Conservation (phyloP, 163 green algal genomes). For the Chlamydomonas reinhardtii region DNA sequence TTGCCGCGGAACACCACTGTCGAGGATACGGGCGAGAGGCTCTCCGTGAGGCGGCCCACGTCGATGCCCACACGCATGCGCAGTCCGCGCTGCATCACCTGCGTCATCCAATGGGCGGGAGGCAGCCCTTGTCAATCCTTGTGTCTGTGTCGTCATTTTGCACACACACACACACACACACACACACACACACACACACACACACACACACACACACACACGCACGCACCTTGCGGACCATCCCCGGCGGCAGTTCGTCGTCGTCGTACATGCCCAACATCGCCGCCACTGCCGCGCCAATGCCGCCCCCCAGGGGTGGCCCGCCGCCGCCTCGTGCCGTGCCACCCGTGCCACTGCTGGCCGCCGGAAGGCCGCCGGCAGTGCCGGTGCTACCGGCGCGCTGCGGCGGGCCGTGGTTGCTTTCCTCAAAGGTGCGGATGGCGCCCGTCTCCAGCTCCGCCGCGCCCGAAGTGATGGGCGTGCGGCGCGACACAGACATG, state of each 20-base stretch:
- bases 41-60: slow-evolving; percentile 40
- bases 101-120: no score
- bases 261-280: slow-evolving; percentile 41
- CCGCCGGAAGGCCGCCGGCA: neutral
- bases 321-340: neutral
- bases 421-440: no score
- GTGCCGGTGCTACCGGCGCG: no score
- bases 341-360: neutral
- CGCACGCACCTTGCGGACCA: slow-evolving; percentile 7
- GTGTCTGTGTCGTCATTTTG: no score
- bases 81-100: slow-evolving; percentile 44
- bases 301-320: neutral
- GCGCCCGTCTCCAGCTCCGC: no score
- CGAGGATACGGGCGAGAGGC: slow-evolving; percentile 2
- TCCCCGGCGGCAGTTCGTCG: slow-evolving; percentile 26
- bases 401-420: no score
- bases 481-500: no score
- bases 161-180: no score
- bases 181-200: no score
- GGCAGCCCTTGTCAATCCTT: no score
- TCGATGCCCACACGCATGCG: slow-evolving; percentile 53
- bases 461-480: no score
- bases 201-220: no score
- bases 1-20: slow-evolving; percentile 37
- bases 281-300: slow-evolving; percentile 10